Base-by-base conservation (phyloP, 208 protist genomes). In the Baffinella frigidus region DNA sequence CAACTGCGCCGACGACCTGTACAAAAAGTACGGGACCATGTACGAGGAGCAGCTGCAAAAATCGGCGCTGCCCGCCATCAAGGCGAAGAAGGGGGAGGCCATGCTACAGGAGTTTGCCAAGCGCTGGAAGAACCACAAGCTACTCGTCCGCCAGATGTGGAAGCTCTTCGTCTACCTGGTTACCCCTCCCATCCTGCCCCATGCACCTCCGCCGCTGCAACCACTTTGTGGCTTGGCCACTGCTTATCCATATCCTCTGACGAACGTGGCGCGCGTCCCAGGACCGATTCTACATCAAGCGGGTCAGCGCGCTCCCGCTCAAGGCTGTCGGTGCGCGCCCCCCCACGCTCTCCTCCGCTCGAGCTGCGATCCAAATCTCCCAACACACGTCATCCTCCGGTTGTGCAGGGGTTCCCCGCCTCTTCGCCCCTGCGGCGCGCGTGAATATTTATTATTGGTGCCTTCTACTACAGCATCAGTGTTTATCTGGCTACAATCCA, bases 101-200 rank as follows among this genome's bases (percentile, higher is more conserved):
- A 81, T 92, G 67, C 48, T 92, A 11, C 67, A 92, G 20, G 89
- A 92, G 48, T 92, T 92, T 81, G 89, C 89, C 20, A 74, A 81
- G 48, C 38, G 89, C 4, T 92, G 89, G 89, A 92, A 92, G 33
- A 92, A 92, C 48, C 89, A 92, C 89, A 92, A 92, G 41, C 89
- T 92, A 1, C 89, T 92, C 33, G 89, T 92, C 17, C 89, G 89
- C 11, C 89, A 92, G 89, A 74, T 92, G 61, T 92, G 67, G 61
- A 74, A 81, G 61, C 68, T 92, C 14, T 92, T 92, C 41, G 89
- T 92, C 27, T 92, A 92, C 41, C 68, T 92, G 67, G 89, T 92
- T 11, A 67, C 51, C 38, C 39, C 41, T 80, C 11, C 41, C 10
- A 50, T 36, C 71, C 36, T 27, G 71, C 20, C n/a, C n/a, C n/a